Conservation (phyloP, 257 asterid species). For the Cordia subcordata region DNA sequence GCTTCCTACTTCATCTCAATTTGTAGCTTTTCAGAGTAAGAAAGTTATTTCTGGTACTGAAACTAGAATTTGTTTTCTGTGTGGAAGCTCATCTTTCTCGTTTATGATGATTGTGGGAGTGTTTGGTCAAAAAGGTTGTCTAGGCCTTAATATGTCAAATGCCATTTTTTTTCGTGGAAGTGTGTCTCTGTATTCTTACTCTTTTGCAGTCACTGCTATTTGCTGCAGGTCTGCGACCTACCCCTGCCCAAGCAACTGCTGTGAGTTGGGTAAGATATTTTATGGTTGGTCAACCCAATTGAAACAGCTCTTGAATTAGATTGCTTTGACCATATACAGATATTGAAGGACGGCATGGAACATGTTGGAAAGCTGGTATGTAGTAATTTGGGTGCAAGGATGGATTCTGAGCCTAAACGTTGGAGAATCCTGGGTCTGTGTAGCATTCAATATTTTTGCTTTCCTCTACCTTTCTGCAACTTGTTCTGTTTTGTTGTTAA, state of each 20-base stretch:
- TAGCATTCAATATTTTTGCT: constrained; percentile 7
- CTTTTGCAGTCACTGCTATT: constrained; percentile 87
- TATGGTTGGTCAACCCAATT: constrained; percentile 11
- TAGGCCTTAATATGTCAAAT: constrained; percentile 7
- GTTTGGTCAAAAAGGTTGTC: too few species aligned
- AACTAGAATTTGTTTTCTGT: too few species aligned
- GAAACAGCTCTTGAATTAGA: background rate
- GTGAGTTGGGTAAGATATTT: constrained; percentile 82
- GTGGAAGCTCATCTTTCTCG: too few species aligned
- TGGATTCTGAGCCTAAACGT: constrained; percentile 97
- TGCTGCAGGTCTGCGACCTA: constrained; percentile 99
- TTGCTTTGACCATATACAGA: constrained; percentile 34
- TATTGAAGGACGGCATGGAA: constrained; percentile 94
- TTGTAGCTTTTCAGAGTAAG: too few species aligned
- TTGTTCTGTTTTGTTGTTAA: background rate
- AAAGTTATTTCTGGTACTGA: too few species aligned
- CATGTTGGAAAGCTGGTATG: constrained; percentile 93
- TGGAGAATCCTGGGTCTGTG: constrained; percentile 87
- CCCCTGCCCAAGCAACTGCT: constrained; percentile 99
- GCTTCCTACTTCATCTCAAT: too few species aligned
- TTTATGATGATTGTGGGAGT: too few species aligned
- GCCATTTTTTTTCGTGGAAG: constrained; percentile 3
- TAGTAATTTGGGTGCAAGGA: constrained; percentile 94
- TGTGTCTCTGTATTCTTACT: constrained; percentile 32
- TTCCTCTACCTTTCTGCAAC: background rate